Conservation (phyloP, 352 stramenopile species). For the Pythium volutum region DNA sequence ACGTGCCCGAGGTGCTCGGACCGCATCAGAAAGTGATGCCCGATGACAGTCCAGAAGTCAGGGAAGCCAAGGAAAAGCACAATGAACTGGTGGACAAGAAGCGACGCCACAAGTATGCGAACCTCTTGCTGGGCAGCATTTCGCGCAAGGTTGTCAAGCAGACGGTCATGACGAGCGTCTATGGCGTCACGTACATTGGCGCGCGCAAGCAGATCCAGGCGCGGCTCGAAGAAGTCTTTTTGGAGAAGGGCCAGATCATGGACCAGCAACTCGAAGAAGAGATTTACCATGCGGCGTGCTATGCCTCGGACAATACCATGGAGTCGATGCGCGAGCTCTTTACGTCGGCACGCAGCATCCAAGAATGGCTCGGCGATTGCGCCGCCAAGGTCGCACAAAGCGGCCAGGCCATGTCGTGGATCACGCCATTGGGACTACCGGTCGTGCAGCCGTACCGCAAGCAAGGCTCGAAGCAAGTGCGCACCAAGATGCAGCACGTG, state of each 20-base stretch:
- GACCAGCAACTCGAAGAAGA: constrained; percentile 79
- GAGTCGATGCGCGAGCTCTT: constrained; percentile 97
- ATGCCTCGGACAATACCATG: constrained; percentile 95
- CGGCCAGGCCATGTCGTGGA: constrained; percentile 96
- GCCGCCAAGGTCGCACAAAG: constrained; percentile 67
- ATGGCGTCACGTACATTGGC: constrained; percentile 99
- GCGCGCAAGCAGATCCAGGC: constrained; percentile 97
- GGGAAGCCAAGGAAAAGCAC: constrained; percentile 10
- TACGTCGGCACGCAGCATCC: constrained; percentile 93
- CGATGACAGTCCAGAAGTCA: too few species aligned
- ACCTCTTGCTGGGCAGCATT: constrained; percentile 73
- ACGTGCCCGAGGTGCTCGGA: constrained; percentile 42
- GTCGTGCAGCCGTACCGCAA: constrained; percentile 98
- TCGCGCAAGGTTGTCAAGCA: constrained; percentile 98
- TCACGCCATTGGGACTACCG: constrained; percentile 98
- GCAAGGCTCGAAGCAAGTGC: constrained; percentile 69
- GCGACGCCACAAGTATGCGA: constrained; percentile 50
- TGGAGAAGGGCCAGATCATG: constrained; percentile 76
- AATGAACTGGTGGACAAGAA: constrained; percentile 24
- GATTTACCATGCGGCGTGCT: constrained; percentile 87
- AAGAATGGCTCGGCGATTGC: constrained; percentile 86
- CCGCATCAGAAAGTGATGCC: neutral
- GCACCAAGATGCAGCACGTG: constrained; percentile 87
- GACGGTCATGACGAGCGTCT: constrained; percentile 99
- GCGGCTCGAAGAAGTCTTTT: constrained; percentile 92